These are phyloP conservation scores for Strobilomyces echinocephalus DNA, from an alignment of 768 basidiomycete species.

Conservation along the genomic window DNA sequence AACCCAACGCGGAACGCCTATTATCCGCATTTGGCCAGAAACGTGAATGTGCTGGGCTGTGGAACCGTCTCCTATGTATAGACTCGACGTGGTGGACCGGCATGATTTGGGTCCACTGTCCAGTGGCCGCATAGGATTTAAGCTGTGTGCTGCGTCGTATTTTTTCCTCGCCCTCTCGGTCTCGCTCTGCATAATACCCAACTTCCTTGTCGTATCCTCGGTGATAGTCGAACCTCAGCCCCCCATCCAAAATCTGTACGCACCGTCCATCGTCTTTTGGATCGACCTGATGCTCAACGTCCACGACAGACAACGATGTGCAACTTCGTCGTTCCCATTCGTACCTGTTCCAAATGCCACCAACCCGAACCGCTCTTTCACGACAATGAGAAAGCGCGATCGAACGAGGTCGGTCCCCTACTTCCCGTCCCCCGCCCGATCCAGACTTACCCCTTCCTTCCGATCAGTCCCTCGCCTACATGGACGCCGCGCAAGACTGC, in stretches of 20 bases:
- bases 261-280: too few relatives aligned
- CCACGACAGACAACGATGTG: slow-evolving; percentile 23
- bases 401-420: slow-evolving; percentile 21
- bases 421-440: too few relatives aligned
- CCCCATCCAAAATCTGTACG: too few relatives aligned
- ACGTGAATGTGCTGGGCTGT: slow-evolving; percentile 6
- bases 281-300: too few relatives aligned
- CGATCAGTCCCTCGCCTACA: slow-evolving; percentile 23
- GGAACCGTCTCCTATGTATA: slow-evolving; percentile 7
- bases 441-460: too few relatives aligned
- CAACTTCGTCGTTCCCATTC: slow-evolving; percentile 28
- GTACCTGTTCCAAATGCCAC: slow-evolving; percentile 29
- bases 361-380: slow-evolving; percentile 25
- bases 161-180: not conserved
- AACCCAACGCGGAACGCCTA: not conserved
- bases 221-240: too few relatives aligned
- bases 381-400: slow-evolving; percentile 16
- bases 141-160: not conserved
- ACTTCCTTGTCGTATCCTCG: not conserved
- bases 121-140: slow-evolving; percentile 6
- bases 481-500: slow-evolving; percentile 30
- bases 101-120: slow-evolving; percentile 4
- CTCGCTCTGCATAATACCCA: not conserved
- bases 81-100: slow-evolving; percentile 4
- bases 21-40: slow-evolving; percentile 11